Percentiles rank a stretch among this genome's conserved stretches.
Evolutionary conservation across 2,329 filamentous ascomycete species (phyloP).

Genomic region (Fusarium tanahbumbuense): DNA sequence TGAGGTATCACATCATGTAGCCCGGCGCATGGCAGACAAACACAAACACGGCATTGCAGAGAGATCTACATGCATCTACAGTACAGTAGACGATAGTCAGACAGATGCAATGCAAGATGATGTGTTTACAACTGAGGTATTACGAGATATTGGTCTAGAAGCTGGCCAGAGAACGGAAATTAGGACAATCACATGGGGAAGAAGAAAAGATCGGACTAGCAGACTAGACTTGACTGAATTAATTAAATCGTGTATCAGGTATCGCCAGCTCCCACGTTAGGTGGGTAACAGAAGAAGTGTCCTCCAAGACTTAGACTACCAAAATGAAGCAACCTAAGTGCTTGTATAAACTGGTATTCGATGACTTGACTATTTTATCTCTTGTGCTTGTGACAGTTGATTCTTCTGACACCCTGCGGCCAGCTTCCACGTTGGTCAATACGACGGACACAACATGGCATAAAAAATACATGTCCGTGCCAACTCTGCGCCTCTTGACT

Average conservation of each 20-base stretch:
- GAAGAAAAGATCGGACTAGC: background rate
- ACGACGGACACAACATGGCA: conserved; percentile 6
- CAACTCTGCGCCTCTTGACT: background rate
- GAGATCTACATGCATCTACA: conserved; percentile 21
- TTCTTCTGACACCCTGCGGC: background rate
- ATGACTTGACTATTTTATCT: background rate
- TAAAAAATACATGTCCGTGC: conserved; percentile 15
- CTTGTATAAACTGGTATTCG: background rate
- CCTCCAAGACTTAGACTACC: background rate
- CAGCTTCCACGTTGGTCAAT: background rate
- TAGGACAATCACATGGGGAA: background rate
- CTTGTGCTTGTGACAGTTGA: background rate
- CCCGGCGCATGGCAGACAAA: conserved; percentile 25
- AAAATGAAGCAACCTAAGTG: background rate
- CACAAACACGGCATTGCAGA: conserved; percentile 35
- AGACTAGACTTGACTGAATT: background rate
- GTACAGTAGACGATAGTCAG: background rate
- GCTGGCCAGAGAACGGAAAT: background rate
- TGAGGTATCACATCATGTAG: conserved; percentile 36
- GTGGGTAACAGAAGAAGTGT: background rate
- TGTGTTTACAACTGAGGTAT: background rate
- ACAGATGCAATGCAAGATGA: conserved; percentile 9
- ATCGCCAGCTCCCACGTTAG: background rate
- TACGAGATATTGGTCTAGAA: background rate
- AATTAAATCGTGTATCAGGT: conserved; percentile 33